Evolutionary conservation across 78 protist species (phyloP), one percentile per base, ranked within the genome.

Genomic region (Dictyostelium firmibasis): DNA sequence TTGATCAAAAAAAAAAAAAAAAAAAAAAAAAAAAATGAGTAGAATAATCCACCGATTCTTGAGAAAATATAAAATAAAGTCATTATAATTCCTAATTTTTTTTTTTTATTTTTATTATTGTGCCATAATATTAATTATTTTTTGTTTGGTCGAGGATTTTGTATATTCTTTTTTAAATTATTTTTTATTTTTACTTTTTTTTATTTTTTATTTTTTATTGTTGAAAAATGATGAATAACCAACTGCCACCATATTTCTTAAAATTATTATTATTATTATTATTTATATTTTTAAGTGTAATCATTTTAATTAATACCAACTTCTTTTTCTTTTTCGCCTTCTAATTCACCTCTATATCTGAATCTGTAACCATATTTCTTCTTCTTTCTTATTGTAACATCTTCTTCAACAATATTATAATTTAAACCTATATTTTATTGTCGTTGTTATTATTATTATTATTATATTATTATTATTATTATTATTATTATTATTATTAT

Each of bases 321-420:
- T 60, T 83, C 88, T 33, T 36, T 31, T 18, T 35, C 25, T 38
- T 60, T 33, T 81, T 62, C 31, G 57, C 50, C 62, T 25, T 38
- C 86, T 74, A 89, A 89, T 23, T 89, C 94, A 35, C 94, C 94
- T 81, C 76, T 78, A 33, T 81, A 89, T 81, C 84, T 62, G 82
- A 89, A 89, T 47, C 86, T 62, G 60, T 89, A 70, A 81, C 94
- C 94, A 69, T 89, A 89, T 81, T 53, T 89, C 87, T 89, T 89
- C 33, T 81, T 89, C 82, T 81, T 89, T 69, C 35, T 89, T 67
- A 83, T 31, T 16, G 23, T 29, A 31, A 69, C 60, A 47, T 89
- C 94, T 44, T 81, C 94, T 33, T 33, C 81, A 1, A 89, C 41
- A 43, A 89, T 64, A 67, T 78, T 83, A 89, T 89, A 89, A 64